Conservation (phyloP, 2,329 filamentous ascomycete species). For the Onygena corvina region DNA sequence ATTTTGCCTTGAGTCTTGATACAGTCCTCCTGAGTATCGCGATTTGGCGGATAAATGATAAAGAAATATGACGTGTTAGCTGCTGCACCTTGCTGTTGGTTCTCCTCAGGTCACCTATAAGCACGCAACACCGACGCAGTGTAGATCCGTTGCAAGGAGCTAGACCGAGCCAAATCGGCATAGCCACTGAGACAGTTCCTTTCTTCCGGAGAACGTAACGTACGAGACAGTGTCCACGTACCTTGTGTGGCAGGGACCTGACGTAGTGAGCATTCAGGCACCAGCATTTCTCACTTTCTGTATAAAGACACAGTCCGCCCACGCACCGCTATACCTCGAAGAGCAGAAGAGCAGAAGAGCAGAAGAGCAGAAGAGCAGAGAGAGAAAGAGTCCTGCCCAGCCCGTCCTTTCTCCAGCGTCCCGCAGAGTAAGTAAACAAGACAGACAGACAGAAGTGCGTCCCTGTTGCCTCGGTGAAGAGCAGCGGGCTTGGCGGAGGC, state of each 20-base stretch:
- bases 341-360: background rate
- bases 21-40: background rate
- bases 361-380: no score
- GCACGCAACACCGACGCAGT: background rate
- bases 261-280: background rate
- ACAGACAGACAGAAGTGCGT: background rate
- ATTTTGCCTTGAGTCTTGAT: background rate
- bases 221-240: slow-evolving; percentile 2
- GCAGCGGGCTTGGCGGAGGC: slow-evolving; percentile 2
- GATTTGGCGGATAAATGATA: background rate
- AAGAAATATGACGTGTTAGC: background rate
- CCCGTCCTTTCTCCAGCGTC: no score
- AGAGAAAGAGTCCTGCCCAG: no score
- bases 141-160: background rate
- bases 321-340: no score
- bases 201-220: background rate
- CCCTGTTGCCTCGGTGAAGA: slow-evolving; percentile 3
- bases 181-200: background rate
- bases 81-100: no score
- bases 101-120: no score
- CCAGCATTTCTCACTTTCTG: background rate
- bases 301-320: slow-evolving; percentile 1
- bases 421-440: background rate
- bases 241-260: background rate
- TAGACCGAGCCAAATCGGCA: background rate